Evolutionary conservation across 2,329 filamentous ascomycete genomes (phyloP).

Genomic region (Blumeria hordei): DNA sequence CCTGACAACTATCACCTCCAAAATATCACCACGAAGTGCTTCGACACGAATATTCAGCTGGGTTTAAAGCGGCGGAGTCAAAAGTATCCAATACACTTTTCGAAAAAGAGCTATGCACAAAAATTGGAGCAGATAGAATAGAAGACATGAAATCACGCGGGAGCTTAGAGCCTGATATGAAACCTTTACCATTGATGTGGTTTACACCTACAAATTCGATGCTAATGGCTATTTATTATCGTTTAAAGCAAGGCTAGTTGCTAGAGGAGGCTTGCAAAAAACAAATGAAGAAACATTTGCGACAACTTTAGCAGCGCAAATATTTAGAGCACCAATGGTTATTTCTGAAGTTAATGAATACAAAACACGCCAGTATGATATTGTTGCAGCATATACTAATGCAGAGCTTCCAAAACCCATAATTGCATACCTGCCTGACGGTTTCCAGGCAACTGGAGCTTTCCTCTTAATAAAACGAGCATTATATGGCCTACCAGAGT

Average conservation of each 20-base stretch:
- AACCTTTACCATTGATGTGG: conserved; percentile 3
- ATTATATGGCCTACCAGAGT: not conserved
- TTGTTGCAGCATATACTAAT: not conserved
- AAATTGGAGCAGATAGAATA: not conserved
- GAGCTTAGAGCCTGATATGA: not conserved
- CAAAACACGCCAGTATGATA: not conserved
- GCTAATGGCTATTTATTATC: conserved; percentile 8
- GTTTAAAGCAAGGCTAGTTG: conserved; percentile 8
- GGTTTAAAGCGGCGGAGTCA: not conserved
- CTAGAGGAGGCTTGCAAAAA: conserved; percentile 7
- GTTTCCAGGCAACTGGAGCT: not conserved
- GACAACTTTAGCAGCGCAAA: not conserved
- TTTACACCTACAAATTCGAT: conserved; percentile 12
- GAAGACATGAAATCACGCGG: not conserved
- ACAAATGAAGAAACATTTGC: conserved; percentile 1
- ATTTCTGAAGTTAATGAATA: not conserved
- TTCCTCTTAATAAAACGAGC: not conserved
- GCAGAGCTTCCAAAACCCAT: not conserved
- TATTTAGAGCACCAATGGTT: not conserved
- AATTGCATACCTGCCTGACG: not conserved
- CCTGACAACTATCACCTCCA: not conserved
- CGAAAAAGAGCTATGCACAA: not conserved
- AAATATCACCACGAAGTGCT: not conserved
- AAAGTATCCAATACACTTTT: not conserved
- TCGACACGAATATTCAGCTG: not conserved